phyloP scores from a whole-genome alignment of 2,329 filamentous ascomycete genomes.

The Talaromyces sp. region DNA sequence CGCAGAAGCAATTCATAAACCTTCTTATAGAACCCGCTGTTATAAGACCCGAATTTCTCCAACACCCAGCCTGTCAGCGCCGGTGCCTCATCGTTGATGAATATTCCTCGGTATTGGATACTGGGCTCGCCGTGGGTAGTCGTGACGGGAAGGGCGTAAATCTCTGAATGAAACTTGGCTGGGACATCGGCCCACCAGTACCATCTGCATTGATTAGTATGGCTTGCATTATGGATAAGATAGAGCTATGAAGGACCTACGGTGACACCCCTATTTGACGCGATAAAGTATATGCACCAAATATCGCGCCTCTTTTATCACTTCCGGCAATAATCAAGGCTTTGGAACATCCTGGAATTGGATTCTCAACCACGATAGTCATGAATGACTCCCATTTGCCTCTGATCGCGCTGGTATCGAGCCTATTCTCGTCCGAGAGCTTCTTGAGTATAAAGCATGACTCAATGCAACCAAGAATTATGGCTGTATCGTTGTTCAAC shows the following conservation, averaged over 20 bases:
- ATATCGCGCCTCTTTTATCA: conserved; percentile 69
- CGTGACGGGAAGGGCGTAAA: conserved; percentile 58
- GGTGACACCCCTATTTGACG: conserved; percentile 74
- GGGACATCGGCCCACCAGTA: conserved; percentile 70
- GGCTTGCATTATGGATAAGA: background rate
- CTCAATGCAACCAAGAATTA: conserved; percentile 15
- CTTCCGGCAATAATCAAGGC: conserved; percentile 70
- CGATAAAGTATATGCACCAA: conserved; percentile 70
- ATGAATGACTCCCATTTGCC: conserved; percentile 72
- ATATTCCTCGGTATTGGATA: conserved; percentile 70
- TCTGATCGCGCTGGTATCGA: conserved; percentile 60
- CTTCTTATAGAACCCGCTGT: conserved; percentile 66
- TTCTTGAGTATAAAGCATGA: conserved; percentile 10
- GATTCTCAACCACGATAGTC: conserved; percentile 60
- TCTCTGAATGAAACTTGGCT: conserved; percentile 52
- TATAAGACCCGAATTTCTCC: conserved; percentile 50
- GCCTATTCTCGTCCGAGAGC: conserved; percentile 42
- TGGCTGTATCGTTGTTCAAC: background rate
- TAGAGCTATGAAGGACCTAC: conserved; percentile 1
- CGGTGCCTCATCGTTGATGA: conserved; percentile 72
- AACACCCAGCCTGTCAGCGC: conserved; percentile 68
- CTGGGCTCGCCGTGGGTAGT: conserved; percentile 63
- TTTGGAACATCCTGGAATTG: conserved; percentile 57
- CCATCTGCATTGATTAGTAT: conserved; percentile 45
- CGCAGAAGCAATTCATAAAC: conserved; percentile 73